phyloP scores from a whole-genome alignment of 1,139 yeast species.

The Blastobotrys serpentis region DNA sequence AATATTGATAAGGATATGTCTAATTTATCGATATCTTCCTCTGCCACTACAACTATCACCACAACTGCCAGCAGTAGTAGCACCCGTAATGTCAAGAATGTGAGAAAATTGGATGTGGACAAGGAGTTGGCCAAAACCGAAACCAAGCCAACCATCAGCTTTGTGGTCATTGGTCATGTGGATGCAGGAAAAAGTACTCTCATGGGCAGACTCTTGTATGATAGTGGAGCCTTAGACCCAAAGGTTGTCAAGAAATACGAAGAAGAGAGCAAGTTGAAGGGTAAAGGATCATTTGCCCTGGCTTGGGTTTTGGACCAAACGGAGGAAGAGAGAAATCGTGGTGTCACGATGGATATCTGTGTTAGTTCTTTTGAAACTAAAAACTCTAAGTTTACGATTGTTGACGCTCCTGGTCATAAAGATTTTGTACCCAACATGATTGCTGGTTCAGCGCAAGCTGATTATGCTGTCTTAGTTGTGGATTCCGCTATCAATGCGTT shows the following conservation, averaged over 20 bases:
- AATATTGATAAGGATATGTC: slow-evolving; percentile 16
- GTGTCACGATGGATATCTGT: slow-evolving; percentile 93
- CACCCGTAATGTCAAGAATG: slow-evolving; percentile 9
- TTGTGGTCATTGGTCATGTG: slow-evolving; percentile 71
- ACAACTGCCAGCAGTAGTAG: background rate
- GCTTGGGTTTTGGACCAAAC: slow-evolving; percentile 99
- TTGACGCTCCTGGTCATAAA: slow-evolving; percentile 98
- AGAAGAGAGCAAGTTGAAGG: slow-evolving; percentile 75
- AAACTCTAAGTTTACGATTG: slow-evolving; percentile 68
- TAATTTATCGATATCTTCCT: slow-evolving; percentile 6
- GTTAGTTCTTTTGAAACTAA: slow-evolving; percentile 77
- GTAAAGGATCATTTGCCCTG: slow-evolving; percentile 89
- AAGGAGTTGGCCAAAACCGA: slow-evolving; percentile 22
- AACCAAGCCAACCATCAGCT: slow-evolving; percentile 26
- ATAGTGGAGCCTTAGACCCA: slow-evolving; percentile 76
- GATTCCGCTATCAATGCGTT: slow-evolving; percentile 84
- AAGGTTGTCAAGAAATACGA: slow-evolving; percentile 73
- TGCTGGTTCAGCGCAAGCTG: slow-evolving; percentile 89
- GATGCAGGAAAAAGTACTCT: slow-evolving; percentile 97
- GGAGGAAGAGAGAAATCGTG: slow-evolving; percentile 74
- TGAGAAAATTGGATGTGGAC: slow-evolving; percentile 21
- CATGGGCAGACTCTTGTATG: slow-evolving; percentile 84
- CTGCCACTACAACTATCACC: background rate
- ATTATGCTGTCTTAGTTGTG: slow-evolving; percentile 67
- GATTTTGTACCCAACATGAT: slow-evolving; percentile 99